Percentiles rank a stretch among this genome's conserved stretches.
Evolutionary conservation across 129 eudicot species (phyloP).

Genomic region (Deinandra increscens): DNA sequence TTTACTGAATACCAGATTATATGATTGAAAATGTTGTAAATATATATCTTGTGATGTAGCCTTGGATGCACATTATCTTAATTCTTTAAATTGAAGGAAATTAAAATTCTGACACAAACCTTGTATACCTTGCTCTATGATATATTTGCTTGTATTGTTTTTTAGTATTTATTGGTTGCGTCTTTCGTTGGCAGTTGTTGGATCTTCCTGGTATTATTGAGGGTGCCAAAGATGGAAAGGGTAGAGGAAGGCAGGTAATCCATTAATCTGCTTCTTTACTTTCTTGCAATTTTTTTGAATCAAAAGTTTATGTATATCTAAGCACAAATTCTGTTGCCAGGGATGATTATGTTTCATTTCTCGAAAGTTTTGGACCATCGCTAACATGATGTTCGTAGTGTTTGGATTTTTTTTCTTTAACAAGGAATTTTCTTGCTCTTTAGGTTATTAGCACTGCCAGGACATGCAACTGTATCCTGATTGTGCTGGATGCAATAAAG

Average conservation of each 20-base stretch:
- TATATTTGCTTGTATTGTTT: slow-evolving; percentile 2
- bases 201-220: slow-evolving; percentile 99
- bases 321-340: too few relatives aligned
- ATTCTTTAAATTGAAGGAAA: too few relatives aligned
- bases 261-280: too few relatives aligned
- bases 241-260: slow-evolving; percentile 99
- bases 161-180: not conserved
- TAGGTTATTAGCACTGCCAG: slow-evolving; percentile 99
- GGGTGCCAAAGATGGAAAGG: slow-evolving; percentile 99
- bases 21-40: not conserved
- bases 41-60: not conserved
- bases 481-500: slow-evolving; percentile 96
- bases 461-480: slow-evolving; percentile 93
- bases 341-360: too few relatives aligned
- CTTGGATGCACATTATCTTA: too few relatives aligned
- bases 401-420: too few relatives aligned
- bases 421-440: not conserved
- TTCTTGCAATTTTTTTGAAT: too few relatives aligned
- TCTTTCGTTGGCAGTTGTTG: slow-evolving; percentile 60
- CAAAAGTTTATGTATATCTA: too few relatives aligned
- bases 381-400: too few relatives aligned
- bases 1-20: not conserved
- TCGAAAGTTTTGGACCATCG: too few relatives aligned
- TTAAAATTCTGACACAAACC: too few relatives aligned
- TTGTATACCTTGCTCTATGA: too few relatives aligned